These are phyloP conservation scores for Prunus yedoensis DNA, from an alignment of 331 rosid species.

Conservation along the genomic window DNA sequence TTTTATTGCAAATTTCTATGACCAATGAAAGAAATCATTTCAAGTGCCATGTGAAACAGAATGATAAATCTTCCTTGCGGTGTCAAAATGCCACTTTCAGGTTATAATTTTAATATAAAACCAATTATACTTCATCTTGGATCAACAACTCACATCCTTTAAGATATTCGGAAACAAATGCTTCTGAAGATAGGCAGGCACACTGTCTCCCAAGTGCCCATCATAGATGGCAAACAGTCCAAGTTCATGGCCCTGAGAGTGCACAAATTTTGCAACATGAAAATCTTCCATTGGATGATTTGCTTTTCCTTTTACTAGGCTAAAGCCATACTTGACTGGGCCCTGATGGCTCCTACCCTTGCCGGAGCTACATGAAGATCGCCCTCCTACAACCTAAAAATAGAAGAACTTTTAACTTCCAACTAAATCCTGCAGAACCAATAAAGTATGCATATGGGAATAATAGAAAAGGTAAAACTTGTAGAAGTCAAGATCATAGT, in stretches of 20 bases:
- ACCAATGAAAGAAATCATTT: not conserved
- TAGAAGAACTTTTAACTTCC: conserved; percentile 4
- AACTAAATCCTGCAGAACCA: not conserved
- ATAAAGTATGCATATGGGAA: not conserved
- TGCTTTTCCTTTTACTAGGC: conserved; percentile 83
- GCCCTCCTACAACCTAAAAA: conserved; percentile 62
- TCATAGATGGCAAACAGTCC: conserved; percentile 89
- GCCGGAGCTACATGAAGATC: conserved; percentile 68
- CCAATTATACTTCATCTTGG: conserved; percentile 16
- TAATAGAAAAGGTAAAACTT: not conserved
- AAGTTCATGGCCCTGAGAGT: conserved; percentile 47
- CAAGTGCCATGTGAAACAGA: conserved; percentile 12
- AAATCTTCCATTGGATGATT: conserved; percentile 91
- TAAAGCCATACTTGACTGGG: conserved; percentile 79
- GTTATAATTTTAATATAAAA: conserved; percentile 8
- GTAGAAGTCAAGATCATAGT: not conserved
- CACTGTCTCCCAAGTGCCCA: conserved; percentile 86
- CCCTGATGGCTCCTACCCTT: conserved; percentile 66
- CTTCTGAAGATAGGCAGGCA: conserved; percentile 77
- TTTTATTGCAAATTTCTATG: not conserved
- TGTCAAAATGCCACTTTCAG: conserved; percentile 16
- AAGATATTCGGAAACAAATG: conserved; percentile 74
- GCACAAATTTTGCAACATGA: conserved; percentile 71
- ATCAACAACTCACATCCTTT: conserved; percentile 65
- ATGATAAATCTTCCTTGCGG: conserved; percentile 2